Evolutionary conservation across 2,329 filamentous ascomycete species (phyloP).

Genomic region (Phoma sp.): DNA sequence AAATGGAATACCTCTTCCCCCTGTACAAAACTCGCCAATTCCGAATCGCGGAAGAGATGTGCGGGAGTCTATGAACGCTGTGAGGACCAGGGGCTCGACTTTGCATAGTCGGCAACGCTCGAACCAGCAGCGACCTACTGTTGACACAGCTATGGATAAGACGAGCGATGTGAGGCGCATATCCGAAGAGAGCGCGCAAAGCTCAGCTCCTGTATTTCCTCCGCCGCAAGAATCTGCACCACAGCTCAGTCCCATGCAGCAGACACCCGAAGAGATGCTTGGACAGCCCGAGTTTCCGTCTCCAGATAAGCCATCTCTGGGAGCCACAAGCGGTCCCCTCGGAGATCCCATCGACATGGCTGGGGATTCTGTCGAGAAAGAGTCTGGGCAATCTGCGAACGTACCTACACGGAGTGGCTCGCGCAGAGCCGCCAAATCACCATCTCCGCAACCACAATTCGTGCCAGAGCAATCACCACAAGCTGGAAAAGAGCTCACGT

Average conservation of each 20-base stretch:
- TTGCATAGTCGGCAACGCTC: slow-evolving; percentile 60
- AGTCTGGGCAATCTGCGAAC: slow-evolving; percentile 23
- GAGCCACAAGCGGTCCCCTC: slow-evolving; percentile 45
- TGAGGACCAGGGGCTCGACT: slow-evolving; percentile 64
- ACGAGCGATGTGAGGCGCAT: slow-evolving; percentile 57
- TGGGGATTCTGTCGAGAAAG: slow-evolving; percentile 31
- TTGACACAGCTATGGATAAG: slow-evolving; percentile 69
- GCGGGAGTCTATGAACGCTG: slow-evolving; percentile 80
- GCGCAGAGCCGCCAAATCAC: slow-evolving; percentile 40
- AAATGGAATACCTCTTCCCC: slow-evolving; percentile 82
- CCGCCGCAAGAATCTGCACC: slow-evolving; percentile 38
- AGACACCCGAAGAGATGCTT: slow-evolving; percentile 72
- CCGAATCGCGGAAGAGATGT: slow-evolving; percentile 86
- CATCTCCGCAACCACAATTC: slow-evolving; percentile 52
- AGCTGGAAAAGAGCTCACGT: slow-evolving; percentile 82
- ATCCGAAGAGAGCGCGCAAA: slow-evolving; percentile 64
- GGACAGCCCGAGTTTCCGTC: slow-evolving; percentile 48
- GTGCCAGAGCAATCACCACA: slow-evolving; percentile 68
- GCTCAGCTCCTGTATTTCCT: slow-evolving; percentile 44
- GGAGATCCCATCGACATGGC: slow-evolving; percentile 39
- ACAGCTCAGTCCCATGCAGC: slow-evolving; percentile 47
- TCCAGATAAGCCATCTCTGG: slow-evolving; percentile 33
- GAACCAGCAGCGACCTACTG: slow-evolving; percentile 51
- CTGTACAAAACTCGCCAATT: slow-evolving; percentile 76
- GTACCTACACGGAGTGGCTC: slow-evolving; percentile 39